Conservation (phyloP, 139 green algal genomes). For the Picochlorum costavermella region DNA sequence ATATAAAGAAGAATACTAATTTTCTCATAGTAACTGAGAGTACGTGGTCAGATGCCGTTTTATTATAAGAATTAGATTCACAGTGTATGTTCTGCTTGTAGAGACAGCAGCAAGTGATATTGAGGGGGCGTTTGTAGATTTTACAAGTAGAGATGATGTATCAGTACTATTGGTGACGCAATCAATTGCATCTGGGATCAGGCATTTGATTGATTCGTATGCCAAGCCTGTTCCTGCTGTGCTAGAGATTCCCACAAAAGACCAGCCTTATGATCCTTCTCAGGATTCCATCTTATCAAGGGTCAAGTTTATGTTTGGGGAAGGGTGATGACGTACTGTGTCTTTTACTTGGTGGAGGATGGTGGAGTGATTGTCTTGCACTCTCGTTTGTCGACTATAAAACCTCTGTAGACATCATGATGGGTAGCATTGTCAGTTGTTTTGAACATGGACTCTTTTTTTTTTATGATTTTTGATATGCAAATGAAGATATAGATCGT, state of each 20-base stretch:
- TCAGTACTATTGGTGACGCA: constrained; percentile 95
- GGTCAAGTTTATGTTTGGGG: constrained; percentile 86
- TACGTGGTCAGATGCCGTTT: constrained; percentile 29
- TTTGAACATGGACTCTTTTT: too few relatives aligned
- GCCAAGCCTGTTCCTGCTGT: constrained; percentile 73
- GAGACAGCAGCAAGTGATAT: constrained; percentile 74
- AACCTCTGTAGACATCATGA: not conserved
- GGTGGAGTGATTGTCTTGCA: not conserved
- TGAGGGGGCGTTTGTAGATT: constrained; percentile 90
- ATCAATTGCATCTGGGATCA: constrained; percentile 78
- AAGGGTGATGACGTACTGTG: not conserved
- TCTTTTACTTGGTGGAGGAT: too few relatives aligned
- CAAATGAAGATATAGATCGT: constrained; percentile 26
- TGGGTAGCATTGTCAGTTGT: not conserved
- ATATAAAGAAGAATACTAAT: constrained; percentile 83
- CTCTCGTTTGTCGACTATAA: not conserved
- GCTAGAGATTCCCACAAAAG: constrained; percentile 92
- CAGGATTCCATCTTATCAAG: constrained; percentile 85
- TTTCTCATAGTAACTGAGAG: constrained; percentile 92
- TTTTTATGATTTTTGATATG: not conserved
- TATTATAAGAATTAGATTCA: not conserved
- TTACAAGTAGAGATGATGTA: constrained; percentile 83
- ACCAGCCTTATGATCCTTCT: constrained; percentile 89
- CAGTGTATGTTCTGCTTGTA: constrained; percentile 22
- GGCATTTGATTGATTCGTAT: constrained; percentile 72